phyloP scores from a whole-genome alignment of 2,329 filamentous ascomycete species.

The Sporothrix brunneoviolacea region DNA sequence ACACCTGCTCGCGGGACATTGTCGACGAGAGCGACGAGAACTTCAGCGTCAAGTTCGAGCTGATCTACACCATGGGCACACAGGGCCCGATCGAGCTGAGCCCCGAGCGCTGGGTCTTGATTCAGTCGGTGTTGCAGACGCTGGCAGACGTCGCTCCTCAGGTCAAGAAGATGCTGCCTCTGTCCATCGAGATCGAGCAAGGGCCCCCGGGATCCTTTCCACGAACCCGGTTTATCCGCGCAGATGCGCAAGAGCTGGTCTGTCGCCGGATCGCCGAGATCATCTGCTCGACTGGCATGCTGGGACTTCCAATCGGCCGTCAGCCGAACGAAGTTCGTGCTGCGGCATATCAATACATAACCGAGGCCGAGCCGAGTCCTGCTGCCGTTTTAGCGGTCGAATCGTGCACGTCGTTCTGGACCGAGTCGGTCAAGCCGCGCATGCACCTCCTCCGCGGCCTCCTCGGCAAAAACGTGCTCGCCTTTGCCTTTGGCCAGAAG shows the following conservation, averaged over 20 bases:
- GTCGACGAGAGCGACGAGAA: constrained; percentile 62
- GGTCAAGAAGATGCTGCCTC: constrained; percentile 27
- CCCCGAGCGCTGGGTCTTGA: constrained; percentile 49
- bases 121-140: constrained; percentile 46
- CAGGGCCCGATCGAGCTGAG: constrained; percentile 45
- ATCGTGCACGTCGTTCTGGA: constrained; percentile 29
- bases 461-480: constrained; percentile 47
- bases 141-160: constrained; percentile 26
- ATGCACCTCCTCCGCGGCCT: constrained; percentile 49
- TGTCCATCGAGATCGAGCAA: constrained; percentile 35
- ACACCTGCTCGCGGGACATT: constrained; percentile 43
- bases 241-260: constrained; percentile 21
- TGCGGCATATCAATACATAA: constrained; percentile 33
- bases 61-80: constrained; percentile 55
- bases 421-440: constrained; percentile 24
- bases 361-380: constrained; percentile 23
- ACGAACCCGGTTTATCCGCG: constrained; percentile 39
- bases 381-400: constrained; percentile 32
- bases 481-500: constrained; percentile 48
- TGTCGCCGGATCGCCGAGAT: background rate
- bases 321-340: constrained; percentile 7
- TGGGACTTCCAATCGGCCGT: constrained; percentile 34
- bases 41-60: constrained; percentile 53
- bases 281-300: background rate
- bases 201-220: constrained; percentile 36